Conservation (phyloP, 2,329 filamentous ascomycete genomes). For the Eutypella sp. region DNA sequence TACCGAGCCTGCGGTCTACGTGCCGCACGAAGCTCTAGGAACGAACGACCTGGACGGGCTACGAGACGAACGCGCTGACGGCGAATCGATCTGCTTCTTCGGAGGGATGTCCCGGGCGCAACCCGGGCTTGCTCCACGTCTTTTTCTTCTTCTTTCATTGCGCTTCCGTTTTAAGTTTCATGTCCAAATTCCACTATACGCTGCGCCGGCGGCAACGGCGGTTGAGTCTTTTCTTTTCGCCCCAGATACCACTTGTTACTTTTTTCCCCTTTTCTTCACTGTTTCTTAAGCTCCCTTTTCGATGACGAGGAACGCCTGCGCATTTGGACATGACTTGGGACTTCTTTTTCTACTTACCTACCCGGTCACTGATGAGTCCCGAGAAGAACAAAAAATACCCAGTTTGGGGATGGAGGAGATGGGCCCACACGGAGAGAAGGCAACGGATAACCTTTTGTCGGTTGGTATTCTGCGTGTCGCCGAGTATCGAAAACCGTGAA, state of each 20-base stretch:
- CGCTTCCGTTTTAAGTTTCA: too few species aligned
- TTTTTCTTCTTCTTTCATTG: neutral
- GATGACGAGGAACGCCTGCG: neutral
- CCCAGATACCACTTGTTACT: neutral
- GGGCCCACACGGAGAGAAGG: too few species aligned
- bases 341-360: too few species aligned
- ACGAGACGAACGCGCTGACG: conserved; percentile 18
- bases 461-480: too few species aligned
- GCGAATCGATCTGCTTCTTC: neutral
- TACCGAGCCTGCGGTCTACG: neutral
- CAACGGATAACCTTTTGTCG: too few species aligned
- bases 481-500: too few species aligned
- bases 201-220: neutral
- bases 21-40: conserved; percentile 11
- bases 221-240: neutral
- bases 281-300: neutral
- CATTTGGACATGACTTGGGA: neutral
- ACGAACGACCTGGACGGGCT: conserved; percentile 22
- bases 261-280: neutral
- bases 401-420: too few species aligned
- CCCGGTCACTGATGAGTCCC: too few species aligned
- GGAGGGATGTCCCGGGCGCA: neutral
- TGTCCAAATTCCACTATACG: neutral
- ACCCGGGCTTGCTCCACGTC: neutral
- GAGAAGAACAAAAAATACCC: too few species aligned